Percentiles rank a stretch among this genome's conserved stretches.
phyloP scores from a whole-genome alignment of 768 basidiomycete species.

The Tylopilus intermedius region DNA sequence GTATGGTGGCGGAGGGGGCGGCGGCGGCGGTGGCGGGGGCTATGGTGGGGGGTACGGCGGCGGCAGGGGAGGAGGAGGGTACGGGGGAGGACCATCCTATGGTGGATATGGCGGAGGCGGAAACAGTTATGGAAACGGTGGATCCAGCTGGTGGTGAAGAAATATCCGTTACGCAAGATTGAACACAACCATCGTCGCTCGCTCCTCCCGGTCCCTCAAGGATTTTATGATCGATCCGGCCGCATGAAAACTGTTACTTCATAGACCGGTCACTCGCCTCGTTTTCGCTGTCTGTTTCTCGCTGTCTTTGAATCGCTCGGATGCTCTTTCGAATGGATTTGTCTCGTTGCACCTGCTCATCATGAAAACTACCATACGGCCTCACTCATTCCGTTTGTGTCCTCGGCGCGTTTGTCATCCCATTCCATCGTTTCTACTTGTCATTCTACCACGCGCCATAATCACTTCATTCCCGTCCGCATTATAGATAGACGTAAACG shows the following conservation, averaged over 20 bases:
- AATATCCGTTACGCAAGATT: conserved; percentile 16
- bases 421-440: conserved; percentile 4
- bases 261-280: conserved; percentile 13
- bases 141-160: conserved; percentile 47
- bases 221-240: conserved; percentile 16
- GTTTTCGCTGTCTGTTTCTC: conserved; percentile 25
- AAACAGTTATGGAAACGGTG: conserved; percentile 29
- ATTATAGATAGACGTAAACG: conserved; percentile 42
- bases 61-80: conserved; percentile 41
- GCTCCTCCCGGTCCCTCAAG: conserved; percentile 11
- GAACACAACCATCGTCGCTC: conserved; percentile 9
- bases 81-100: conserved; percentile 33
- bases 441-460: conserved; percentile 21
- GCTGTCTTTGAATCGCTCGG: conserved; percentile 33
- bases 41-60: conserved; percentile 15
- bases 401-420: conserved; percentile 27
- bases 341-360: conserved; percentile 54
- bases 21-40: conserved; percentile 18
- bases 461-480: conserved; percentile 26
- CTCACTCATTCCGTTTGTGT: conserved; percentile 38
- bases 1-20: conserved; percentile 32
- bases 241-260: conserved; percentile 24
- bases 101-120: conserved; percentile 28
- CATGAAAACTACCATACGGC: conserved; percentile 39
- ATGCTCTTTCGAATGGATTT: conserved; percentile 58